A percentile compares a stretch with the other conserved stretches of the same genome.
These are phyloP conservation scores for Pseudogymnoascus sp. DNA, from an alignment of 2,329 filamentous ascomycete species.

Conservation along the genomic window DNA sequence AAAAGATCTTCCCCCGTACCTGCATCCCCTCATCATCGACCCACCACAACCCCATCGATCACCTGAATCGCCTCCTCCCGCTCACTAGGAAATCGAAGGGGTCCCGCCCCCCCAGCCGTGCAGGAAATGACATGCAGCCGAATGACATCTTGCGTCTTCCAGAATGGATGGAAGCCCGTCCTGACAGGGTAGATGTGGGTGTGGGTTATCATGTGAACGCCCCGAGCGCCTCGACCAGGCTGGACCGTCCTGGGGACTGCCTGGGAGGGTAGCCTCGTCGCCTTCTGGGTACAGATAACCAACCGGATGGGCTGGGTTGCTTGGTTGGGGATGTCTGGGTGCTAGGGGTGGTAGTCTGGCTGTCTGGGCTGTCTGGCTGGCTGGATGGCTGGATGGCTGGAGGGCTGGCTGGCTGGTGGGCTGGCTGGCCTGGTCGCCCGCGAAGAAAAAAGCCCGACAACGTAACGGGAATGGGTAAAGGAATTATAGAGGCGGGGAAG, in stretches of 20 bases:
- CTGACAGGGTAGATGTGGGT: background rate
- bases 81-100: background rate
- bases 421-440: too few species aligned
- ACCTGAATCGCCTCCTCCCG: background rate
- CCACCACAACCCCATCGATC: background rate
- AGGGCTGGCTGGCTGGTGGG: background rate
- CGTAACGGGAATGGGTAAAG: background rate
- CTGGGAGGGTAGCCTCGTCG: background rate
- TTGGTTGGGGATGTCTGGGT: background rate
- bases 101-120: background rate
- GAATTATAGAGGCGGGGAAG: background rate
- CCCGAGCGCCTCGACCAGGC: background rate
- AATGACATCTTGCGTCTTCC: background rate
- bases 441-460: background rate
- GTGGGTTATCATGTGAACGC: background rate
- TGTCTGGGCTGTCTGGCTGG: too few species aligned
- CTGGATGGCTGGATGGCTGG: too few species aligned
- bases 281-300: background rate
- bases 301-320: too few species aligned
- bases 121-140: background rate
- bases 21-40: background rate
- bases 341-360: too few species aligned
- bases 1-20: background rate
- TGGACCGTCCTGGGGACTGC: background rate
- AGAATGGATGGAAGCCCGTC: background rate